Evolutionary conservation across 2,329 filamentous ascomycete species (phyloP).

Genomic region (Rosellinia necatrix): DNA sequence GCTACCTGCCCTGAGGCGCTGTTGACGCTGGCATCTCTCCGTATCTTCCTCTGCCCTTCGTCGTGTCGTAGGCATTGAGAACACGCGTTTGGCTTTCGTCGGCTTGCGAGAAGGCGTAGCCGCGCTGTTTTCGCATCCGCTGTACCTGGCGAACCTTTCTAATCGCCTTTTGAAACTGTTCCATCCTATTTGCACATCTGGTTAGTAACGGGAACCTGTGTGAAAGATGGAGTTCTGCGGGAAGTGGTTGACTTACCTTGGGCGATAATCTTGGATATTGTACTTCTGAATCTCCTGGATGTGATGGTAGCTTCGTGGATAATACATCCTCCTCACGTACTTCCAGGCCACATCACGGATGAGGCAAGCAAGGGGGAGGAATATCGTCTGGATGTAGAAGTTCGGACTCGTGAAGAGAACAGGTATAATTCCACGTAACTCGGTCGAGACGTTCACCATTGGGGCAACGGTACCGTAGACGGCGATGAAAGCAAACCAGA

Average conservation of each 20-base stretch:
- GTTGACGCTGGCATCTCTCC: slow-evolving; percentile 78
- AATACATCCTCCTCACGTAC: slow-evolving; percentile 96
- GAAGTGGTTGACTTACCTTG: slow-evolving; percentile 64
- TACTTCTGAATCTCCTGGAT: slow-evolving; percentile 99
- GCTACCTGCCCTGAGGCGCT: slow-evolving; percentile 34
- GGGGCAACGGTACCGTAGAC: slow-evolving; percentile 87
- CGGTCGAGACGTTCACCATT: slow-evolving; percentile 76
- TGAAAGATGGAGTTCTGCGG: slow-evolving; percentile 33
- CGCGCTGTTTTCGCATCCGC: slow-evolving; percentile 98
- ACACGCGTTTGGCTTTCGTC: slow-evolving; percentile 96
- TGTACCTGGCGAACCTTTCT: slow-evolving; percentile 97
- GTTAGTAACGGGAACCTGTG: slow-evolving; percentile 28
- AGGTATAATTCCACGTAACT: slow-evolving; percentile 85
- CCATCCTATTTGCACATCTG: slow-evolving; percentile 74
- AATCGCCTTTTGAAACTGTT: slow-evolving; percentile 99
- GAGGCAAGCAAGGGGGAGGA: slow-evolving; percentile 80
- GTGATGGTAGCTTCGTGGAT: slow-evolving; percentile 93
- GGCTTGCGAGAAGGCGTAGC: slow-evolving; percentile 96
- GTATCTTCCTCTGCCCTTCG: slow-evolving; percentile 85
- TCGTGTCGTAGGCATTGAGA: slow-evolving; percentile 97
- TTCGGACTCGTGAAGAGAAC: slow-evolving; percentile 78
- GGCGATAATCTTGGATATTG: slow-evolving; percentile 98
- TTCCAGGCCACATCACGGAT: slow-evolving; percentile 94
- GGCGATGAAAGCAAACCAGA: slow-evolving; percentile 91
- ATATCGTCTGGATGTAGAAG: slow-evolving; percentile 90